Base-by-base conservation (phyloP, 345 rosid genomes). In the Mangifera indica region DNA sequence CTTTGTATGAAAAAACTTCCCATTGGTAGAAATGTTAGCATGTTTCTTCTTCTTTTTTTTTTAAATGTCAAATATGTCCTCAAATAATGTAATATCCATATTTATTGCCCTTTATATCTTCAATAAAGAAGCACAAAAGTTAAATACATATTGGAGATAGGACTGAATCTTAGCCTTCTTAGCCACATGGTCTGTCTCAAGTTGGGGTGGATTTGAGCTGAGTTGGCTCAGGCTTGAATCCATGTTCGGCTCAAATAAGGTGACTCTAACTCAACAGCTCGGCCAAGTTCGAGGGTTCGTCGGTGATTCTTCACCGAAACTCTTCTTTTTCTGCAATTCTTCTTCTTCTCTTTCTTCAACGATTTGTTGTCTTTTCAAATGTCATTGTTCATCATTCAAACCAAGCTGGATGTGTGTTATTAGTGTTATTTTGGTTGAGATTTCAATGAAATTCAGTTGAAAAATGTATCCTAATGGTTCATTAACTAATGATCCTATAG, bases 131-230 rank as follows among this genome's bases (percentile, higher is more conserved):
- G 34, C 37, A 46, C 60, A 22, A 1, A 44, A 65, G 14, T 13
- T 22, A 34, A n/a, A 11, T 65, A 45, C 37, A 45, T 40, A 65
- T 24, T 60, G 57, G 46, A 37, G 60, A 46, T 53, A 42, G 54
- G 65, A 49, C 74, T 61, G 45, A 26, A 73, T 25, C 32, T 48
- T 46, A 46, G 21, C 74, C 71, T 62, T 67, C 68, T 3, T 71
- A 45, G 45, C 74, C 70, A 61, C 73, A 60, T 21, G 21, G 5
- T 56, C 54, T 56, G 60, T 49, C 65, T 52, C 29, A 26, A 29
- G 32, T 29, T 1, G 32, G 32, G 3, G 32, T 29, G 32, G n/a
- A n/a, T n/a, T n/a, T n/a, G n/a, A n/a, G n/a, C n/a, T n/a, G n/a
- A n/a, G n/a, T n/a, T n/a, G n/a, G n/a, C n/a, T n/a, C n/a, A n/a